Evolutionary conservation across 352 stramenopile genomes (phyloP).

Genomic region (Paralagenidium karlingii): DNA sequence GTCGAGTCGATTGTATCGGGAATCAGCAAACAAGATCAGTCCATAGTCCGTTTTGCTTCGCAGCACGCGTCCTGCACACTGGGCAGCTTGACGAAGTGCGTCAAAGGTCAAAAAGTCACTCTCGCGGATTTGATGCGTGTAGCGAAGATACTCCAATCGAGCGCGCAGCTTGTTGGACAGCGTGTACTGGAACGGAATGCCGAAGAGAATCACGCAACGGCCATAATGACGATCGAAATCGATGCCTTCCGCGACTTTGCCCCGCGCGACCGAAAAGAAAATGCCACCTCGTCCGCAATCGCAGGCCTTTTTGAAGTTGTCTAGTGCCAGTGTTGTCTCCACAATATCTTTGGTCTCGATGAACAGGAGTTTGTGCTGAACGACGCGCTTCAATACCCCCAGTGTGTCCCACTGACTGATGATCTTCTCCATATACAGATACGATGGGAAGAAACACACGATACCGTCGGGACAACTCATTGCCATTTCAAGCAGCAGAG

Average conservation of each 20-base stretch:
- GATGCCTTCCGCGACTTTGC: conserved; percentile 99
- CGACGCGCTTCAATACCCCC: conserved; percentile 87
- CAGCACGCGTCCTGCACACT: conserved; percentile 97
- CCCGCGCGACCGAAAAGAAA: conserved; percentile 97
- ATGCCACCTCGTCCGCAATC: conserved; percentile 92
- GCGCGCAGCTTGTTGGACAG: conserved; percentile 88
- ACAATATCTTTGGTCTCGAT: conserved; percentile 99
- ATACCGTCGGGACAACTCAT: conserved; percentile 94
- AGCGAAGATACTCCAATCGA: conserved; percentile 94
- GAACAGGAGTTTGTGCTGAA: conserved; percentile 97
- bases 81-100: conserved; percentile 92
- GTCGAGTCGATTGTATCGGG: conserved; percentile 95
- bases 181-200: conserved; percentile 99
- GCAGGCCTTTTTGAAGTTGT: conserved; percentile 98
- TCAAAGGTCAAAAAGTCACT: conserved; percentile 99
- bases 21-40: conserved; percentile 97
- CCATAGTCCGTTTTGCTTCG: conserved; percentile 99
- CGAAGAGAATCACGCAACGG: conserved; percentile 96
- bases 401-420: conserved; percentile 94
- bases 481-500: conserved; percentile 92
- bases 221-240: conserved; percentile 99
- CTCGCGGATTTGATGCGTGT: conserved; percentile 87
- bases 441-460: conserved; percentile 99
- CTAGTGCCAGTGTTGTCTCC: conserved; percentile 96
- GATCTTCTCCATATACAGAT: conserved; percentile 99